Percentiles rank a stretch among this genome's conserved stretches.
These are phyloP conservation scores for Grigorovia jiainica DNA, from an alignment of 805 yeast genomes.

Conservation along the genomic window DNA sequence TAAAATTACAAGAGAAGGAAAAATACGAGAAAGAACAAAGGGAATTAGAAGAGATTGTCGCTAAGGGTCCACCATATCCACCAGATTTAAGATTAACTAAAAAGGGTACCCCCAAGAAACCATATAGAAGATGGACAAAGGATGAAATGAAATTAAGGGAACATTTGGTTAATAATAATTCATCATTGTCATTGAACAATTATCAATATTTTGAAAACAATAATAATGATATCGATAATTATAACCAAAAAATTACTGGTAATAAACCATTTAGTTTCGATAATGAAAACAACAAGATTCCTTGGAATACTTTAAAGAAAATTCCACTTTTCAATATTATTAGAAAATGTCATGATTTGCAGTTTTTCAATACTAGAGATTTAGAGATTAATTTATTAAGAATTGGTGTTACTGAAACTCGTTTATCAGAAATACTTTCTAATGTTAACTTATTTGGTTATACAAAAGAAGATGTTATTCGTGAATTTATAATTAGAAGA, in stretches of 20 bases:
- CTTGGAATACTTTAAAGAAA: constrained; percentile 18
- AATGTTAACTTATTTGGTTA: neutral
- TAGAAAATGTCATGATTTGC: constrained; percentile 6
- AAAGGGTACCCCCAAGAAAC: constrained; percentile 27
- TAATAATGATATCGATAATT: constrained; percentile 14
- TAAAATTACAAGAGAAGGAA: constrained; percentile 16
- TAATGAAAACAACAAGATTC: constrained; percentile 12
- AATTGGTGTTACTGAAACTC: constrained; percentile 3
- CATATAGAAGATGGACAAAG: constrained; percentile 26
- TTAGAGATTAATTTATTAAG: constrained; percentile 16
- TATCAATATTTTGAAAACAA: constrained; percentile 5
- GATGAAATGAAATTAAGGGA: constrained; percentile 25
- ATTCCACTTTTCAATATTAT: constrained; percentile 22
- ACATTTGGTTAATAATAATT: constrained; percentile 3
- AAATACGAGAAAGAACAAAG: constrained; percentile 17
- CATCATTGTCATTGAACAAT: neutral
- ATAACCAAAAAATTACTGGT: neutral
- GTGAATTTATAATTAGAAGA: constrained; percentile 14
- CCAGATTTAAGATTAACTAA: constrained; percentile 23
- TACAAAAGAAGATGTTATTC: neutral
- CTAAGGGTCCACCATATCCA: constrained; percentile 29
- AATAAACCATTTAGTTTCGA: neutral
- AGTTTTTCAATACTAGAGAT: constrained; percentile 10
- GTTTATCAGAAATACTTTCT: neutral
- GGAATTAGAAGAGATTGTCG: constrained; percentile 24